phyloP scores from a whole-genome alignment of 805 yeast genomes.

The Candida loeiensis region DNA sequence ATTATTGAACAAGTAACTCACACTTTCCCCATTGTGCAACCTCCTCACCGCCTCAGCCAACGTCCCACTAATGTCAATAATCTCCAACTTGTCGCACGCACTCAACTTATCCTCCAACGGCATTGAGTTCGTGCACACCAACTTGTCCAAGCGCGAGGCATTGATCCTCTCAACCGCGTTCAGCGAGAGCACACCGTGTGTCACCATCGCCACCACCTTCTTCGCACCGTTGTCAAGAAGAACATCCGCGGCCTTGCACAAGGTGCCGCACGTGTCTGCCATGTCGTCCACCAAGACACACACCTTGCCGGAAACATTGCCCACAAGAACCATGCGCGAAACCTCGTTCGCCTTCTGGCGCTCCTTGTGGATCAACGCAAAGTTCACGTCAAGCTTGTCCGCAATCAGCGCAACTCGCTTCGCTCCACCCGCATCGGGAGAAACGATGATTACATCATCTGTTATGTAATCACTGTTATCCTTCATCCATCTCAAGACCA shows the following conservation, averaged over 20 bases:
- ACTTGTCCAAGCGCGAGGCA: conserved; percentile 60
- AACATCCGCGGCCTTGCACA: conserved; percentile 78
- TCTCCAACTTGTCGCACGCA: conserved; percentile 59
- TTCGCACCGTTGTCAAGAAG: conserved; percentile 65
- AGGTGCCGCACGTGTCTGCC: conserved; percentile 89
- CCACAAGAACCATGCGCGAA: conserved; percentile 79
- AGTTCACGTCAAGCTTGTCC: conserved; percentile 72
- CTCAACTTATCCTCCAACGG: conserved; percentile 65
- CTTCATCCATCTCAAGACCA: conserved; percentile 69
- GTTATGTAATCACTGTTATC: conserved; percentile 48
- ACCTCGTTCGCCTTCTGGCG: conserved; percentile 82
- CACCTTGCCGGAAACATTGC: conserved; percentile 72
- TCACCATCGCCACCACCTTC: conserved; percentile 75
- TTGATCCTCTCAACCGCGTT: conserved; percentile 70
- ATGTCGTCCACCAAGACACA: conserved; percentile 82
- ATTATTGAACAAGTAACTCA: conserved; percentile 79
- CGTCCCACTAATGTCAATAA: conserved; percentile 68
- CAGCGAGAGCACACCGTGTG: conserved; percentile 77
- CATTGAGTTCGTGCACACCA: conserved; percentile 77
- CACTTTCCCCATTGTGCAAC: conserved; percentile 92
- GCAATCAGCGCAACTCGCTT: conserved; percentile 86
- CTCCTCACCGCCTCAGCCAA: conserved; percentile 81
- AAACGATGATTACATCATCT: conserved; percentile 66
- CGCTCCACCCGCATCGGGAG: conserved; percentile 91
- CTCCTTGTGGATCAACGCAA: conserved; percentile 83